These are phyloP conservation scores for Chalciporus piperatus DNA, from an alignment of 768 basidiomycete species.

Conservation along the genomic window DNA sequence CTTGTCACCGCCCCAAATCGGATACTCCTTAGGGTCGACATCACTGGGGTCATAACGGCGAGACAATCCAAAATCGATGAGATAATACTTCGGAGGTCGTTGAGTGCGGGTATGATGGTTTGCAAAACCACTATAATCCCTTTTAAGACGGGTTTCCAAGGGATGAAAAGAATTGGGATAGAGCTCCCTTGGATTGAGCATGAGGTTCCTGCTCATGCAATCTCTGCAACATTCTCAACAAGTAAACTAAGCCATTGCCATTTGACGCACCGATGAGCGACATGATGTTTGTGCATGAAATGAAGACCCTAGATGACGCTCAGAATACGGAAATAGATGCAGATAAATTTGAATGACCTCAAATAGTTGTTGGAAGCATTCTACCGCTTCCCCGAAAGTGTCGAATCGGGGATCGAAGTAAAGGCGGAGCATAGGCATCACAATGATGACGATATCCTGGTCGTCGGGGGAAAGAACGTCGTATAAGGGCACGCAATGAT, in stretches of 20 bases:
- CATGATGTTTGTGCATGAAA: conserved; percentile 26
- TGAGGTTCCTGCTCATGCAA: conserved; percentile 30
- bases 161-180: conserved; percentile 31
- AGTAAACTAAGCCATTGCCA: too few relatives aligned
- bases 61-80: conserved; percentile 37
- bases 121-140: conserved; percentile 18
- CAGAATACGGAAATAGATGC: neutral
- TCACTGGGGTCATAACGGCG: conserved; percentile 28
- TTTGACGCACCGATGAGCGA: conserved; percentile 11
- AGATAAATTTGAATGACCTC: conserved; percentile 17
- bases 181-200: conserved; percentile 27
- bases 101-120: conserved; percentile 30
- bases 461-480: conserved; percentile 19
- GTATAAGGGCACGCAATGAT: conserved; percentile 35
- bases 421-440: conserved; percentile 35
- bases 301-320: conserved; percentile 15
- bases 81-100: conserved; percentile 16
- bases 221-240: conserved; percentile 17
- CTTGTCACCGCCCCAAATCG: conserved; percentile 41
- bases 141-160: conserved; percentile 4
- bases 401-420: conserved; percentile 26
- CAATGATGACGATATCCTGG: conserved; percentile 10
- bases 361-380: conserved; percentile 33
- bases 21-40: conserved; percentile 24
- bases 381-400: conserved; percentile 32